Base-by-base conservation (phyloP, 345 rosid species). In the Rubroshorea leprosula region DNA sequence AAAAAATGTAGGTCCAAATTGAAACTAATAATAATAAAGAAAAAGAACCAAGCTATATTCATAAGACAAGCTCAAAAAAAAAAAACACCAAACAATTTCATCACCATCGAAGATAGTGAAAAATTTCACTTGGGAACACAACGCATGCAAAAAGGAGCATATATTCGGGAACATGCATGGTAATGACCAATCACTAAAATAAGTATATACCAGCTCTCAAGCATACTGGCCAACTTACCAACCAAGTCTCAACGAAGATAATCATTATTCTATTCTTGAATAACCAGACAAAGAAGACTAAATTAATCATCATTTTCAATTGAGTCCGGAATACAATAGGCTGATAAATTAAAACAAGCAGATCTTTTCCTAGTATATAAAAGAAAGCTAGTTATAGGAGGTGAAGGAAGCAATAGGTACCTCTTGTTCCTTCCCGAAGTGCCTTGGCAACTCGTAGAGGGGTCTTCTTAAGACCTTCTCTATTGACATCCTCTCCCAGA, bases 401-500 rank as follows among this genome's bases (percentile, higher is more conserved):
- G 22, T 22, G 19, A 56, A 14, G 6, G 26, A 16, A 10, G 41
- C 31, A 21, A 21, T 13, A 13, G 26, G 49, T 54, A 94, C 99
- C 97, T 87, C 65, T 78, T 57, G 95, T 94, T 48, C 85, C 96
- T 66, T 83, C 83, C 4, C 84, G 78, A 61, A 94, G 81, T 7
- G 99, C 95, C 72, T 87, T 90, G 49, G 99, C 97, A 31, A 94
- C 97, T 31, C 99, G 96, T 63, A 82, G 68, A 48, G 99, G 96
- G 54, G 99, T 94, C 75, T 78, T 94, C 62, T 68, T 85, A 60
- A 94, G 68, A 35, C 99, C 99, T 73, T 90, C 95, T 45, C 99
- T 78, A 52, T 80, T 66, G 64, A 85, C 19, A 80, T 94, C 90
- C 51, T 94, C 96, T 31, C 82, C 79, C 55, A 94, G 67, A 50